Evolutionary conservation across 345 rosid species (phyloP), one percentile per base, ranked within the genome.

Genomic region (Aquilaria yunnanensis): DNA sequence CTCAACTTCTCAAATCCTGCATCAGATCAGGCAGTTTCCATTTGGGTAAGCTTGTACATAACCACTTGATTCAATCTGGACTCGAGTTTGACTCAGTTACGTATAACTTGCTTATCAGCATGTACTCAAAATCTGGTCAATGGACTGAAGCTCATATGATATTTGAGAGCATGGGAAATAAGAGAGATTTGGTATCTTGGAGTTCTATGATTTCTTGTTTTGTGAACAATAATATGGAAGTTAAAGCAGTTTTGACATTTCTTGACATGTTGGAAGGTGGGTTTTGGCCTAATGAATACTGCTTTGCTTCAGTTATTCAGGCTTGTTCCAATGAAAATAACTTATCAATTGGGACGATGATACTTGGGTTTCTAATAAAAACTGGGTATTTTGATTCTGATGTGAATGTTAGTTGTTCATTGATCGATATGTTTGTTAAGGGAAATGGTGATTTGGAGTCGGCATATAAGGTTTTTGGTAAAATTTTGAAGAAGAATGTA

Each of bases 1-100:
- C 91, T 6, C 69, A 76, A 5, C 89, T 89, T 72, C 96, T 89
- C 77, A 89, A 86, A 49, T 73, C 86, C 47, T 84, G 96, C 74
- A 84, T 86, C 72, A 72, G 94, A 56, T 70, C 86, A 12, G 83
- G 78, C 14, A 72, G 80, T 32, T 84, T 84, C 69, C 75, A 68
- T 2, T 80, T 78, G 57, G 90, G 97, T 11, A 80, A 68, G 51
- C 76, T 77, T 68, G 77, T 86, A 6, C 96, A 84, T 68, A 31
- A 61, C 34, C 70, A 74, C 55, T 59, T 89, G 54, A 16, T 46
- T 12, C 83, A 60, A 58, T 82, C 81, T 6, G 50, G 57, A 1
- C 66, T 87, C 49, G 80, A 83, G 64, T 79, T 70, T 7, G 83
- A 85, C 72, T 80, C 87, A n/a, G 69, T 90, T 60, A 31, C 80